phyloP scores from a whole-genome alignment of 2,329 filamentous ascomycete genomes.

The Chaetomium sp. region DNA sequence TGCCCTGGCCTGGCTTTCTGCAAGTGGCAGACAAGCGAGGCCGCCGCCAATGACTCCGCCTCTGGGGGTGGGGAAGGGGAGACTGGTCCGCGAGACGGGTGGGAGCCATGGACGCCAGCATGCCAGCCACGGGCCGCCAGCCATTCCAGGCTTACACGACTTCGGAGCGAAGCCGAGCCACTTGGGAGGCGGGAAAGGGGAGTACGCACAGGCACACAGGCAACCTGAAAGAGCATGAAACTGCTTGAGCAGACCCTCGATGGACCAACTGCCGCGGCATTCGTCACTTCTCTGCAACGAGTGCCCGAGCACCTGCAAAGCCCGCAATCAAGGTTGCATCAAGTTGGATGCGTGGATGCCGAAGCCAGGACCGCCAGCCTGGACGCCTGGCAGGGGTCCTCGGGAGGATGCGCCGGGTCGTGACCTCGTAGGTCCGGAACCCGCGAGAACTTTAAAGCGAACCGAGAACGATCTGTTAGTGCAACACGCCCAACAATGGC shows the following conservation, averaged over 20 bases:
- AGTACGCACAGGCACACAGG: too few relatives aligned
- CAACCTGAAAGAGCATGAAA: too few relatives aligned
- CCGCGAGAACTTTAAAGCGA: too few relatives aligned
- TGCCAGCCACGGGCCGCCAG: not conserved
- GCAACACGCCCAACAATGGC: too few relatives aligned
- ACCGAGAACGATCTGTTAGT: too few relatives aligned
- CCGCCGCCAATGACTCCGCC: constrained; percentile 18
- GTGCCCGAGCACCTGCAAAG: not conserved
- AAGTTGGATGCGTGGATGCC: not conserved
- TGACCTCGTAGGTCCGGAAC: too few relatives aligned
- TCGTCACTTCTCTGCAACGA: not conserved
- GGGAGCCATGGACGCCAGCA: not conserved
- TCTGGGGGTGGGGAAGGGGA: constrained; percentile 15
- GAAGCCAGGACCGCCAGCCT: not conserved
- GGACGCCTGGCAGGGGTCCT: constrained; percentile 1
- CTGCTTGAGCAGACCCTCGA: not conserved
- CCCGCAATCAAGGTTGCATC: not conserved
- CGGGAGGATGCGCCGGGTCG: constrained; percentile 1
- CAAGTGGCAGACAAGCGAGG: constrained; percentile 1
- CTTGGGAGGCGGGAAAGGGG: too few relatives aligned
- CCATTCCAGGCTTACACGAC: constrained; percentile 11
- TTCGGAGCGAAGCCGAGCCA: constrained; percentile 2
- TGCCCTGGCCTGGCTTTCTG: not conserved
- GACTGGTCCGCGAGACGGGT: not conserved
- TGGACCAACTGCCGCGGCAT: not conserved